A percentile compares a stretch with the other conserved stretches of the same genome.
Evolutionary conservation across 2,329 filamentous ascomycete genomes (phyloP).

Genomic region (Colletotrichum sidae): DNA sequence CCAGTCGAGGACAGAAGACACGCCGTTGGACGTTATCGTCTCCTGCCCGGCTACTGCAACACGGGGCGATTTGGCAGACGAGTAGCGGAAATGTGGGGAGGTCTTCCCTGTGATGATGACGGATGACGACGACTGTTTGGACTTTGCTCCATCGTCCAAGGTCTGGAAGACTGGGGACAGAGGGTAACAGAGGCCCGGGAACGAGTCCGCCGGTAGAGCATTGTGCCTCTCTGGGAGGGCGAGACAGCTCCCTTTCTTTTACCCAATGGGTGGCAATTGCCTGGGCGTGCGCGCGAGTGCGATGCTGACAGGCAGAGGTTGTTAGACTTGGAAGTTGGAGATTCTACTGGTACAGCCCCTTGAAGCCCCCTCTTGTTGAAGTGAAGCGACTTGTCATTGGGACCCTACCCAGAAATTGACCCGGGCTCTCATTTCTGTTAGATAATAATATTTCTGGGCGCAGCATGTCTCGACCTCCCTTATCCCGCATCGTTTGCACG

Average conservation of each 20-base stretch:
- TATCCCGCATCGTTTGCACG: slow-evolving; percentile 5
- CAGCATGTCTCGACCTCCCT: slow-evolving; percentile 20
- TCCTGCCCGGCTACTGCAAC: neutral
- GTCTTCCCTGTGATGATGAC: slow-evolving; percentile 21
- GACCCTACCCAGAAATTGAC: slow-evolving; percentile 6
- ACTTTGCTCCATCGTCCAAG: neutral
- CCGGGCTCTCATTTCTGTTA: slow-evolving; percentile 6
- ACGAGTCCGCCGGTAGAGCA: neutral
- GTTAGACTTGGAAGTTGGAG: no score
- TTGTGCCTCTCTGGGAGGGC: slow-evolving; percentile 15
- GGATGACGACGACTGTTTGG: slow-evolving; percentile 27
- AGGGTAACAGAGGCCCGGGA: slow-evolving; percentile 2
- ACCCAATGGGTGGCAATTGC: slow-evolving; percentile 19
- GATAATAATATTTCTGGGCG: slow-evolving; percentile 11
- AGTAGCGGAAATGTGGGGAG: slow-evolving; percentile 23
- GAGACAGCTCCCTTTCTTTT: slow-evolving; percentile 16
- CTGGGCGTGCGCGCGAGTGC: slow-evolving; percentile 17
- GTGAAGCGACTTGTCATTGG: neutral
- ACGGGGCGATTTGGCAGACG: neutral
- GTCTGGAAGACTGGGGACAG: neutral
- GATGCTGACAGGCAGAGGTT: slow-evolving; percentile 13
- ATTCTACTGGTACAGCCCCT: no score
- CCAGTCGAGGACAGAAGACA: no score
- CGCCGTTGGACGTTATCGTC: neutral
- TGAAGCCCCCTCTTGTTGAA: neutral